A percentile compares a stretch with the other conserved stretches of the same genome.
Conservation (phyloP, 345 rosid genomes). For the Populus davidiana region DNA sequence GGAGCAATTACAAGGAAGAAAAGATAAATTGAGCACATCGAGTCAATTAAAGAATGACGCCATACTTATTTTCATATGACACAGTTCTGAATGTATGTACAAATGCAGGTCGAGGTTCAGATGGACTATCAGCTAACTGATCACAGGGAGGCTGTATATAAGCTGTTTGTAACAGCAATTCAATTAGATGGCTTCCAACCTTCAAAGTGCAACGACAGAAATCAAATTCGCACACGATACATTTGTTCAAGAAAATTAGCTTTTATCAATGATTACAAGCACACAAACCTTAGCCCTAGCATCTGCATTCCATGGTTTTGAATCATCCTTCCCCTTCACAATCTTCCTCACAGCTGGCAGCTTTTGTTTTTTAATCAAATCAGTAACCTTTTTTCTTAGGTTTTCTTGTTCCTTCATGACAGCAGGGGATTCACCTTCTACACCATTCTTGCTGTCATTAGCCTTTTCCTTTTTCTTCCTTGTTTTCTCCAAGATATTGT, state of each 20-base stretch:
- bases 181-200: constrained; percentile 96
- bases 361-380: constrained; percentile 77
- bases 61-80: constrained; percentile 54
- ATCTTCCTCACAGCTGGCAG: constrained; percentile 74
- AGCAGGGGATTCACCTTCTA: constrained; percentile 40
- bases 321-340: constrained; percentile 63
- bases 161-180: constrained; percentile 74
- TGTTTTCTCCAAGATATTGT: constrained; percentile 74
- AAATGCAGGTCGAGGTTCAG: constrained; percentile 95
- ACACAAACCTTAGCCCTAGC: constrained; percentile 79
- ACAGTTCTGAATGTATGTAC: constrained; percentile 54
- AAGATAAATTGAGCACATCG: background rate
- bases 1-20: constrained; percentile 15
- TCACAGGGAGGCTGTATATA: constrained; percentile 73
- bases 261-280: constrained; percentile 15
- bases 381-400: constrained; percentile 67
- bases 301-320: constrained; percentile 70
- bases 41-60: constrained; percentile 19
- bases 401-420: constrained; percentile 51
- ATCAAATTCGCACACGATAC: constrained; percentile 6
- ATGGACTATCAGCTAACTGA: constrained; percentile 60
- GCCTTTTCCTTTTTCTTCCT: constrained; percentile 56
- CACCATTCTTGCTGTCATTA: constrained; percentile 34
- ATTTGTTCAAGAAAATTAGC: constrained; percentile 1
- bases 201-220: constrained; percentile 26